Evolutionary conservation across 176 grass and related monocot genomes (phyloP).

Genomic region (Eragrostis curvula): DNA sequence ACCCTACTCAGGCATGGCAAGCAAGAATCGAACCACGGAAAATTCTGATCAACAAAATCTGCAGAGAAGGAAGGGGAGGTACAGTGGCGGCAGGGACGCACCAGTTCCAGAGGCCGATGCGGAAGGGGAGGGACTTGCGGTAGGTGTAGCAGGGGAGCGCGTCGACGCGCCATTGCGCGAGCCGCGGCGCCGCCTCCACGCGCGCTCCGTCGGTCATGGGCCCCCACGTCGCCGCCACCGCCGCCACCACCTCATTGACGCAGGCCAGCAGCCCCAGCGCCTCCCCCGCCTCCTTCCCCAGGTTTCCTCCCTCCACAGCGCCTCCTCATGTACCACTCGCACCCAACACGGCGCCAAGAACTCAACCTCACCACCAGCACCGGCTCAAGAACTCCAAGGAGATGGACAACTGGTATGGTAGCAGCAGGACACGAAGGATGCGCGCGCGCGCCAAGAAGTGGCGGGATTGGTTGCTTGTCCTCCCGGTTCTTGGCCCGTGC

Average conservation of each 20-base stretch:
- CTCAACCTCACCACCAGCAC: neutral
- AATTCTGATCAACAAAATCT: neutral
- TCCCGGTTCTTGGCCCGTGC: slow-evolving; percentile 37
- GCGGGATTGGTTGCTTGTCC: slow-evolving; percentile 33
- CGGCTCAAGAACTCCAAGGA: slow-evolving; percentile 14
- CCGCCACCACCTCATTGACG: slow-evolving; percentile 95
- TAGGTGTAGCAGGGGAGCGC: slow-evolving; percentile 73
- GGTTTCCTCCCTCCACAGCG: slow-evolving; percentile 52
- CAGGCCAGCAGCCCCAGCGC: slow-evolving; percentile 83
- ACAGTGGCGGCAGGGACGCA: slow-evolving; percentile 7
- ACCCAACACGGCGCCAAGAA: neutral
- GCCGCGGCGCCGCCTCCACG: slow-evolving; percentile 82
- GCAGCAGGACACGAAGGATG: slow-evolving; percentile 1
- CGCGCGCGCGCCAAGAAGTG: slow-evolving; percentile 7
- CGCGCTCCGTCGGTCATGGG: slow-evolving; percentile 62
- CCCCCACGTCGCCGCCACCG: slow-evolving; percentile 66
- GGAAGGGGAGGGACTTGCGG: slow-evolving; percentile 91
- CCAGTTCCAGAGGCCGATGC: slow-evolving; percentile 99
- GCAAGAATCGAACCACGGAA: neutral
- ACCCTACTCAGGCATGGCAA: neutral
- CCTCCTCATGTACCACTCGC: slow-evolving; percentile 59
- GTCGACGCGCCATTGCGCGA: slow-evolving; percentile 96
- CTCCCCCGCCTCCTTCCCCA: slow-evolving; percentile 81
- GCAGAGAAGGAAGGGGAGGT: neutral
- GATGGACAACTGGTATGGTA: neutral